Evolutionary conservation across 2,329 filamentous ascomycete species (phyloP), one percentile per base, ranked within the genome.

Genomic region (Epichloe scottii): DNA sequence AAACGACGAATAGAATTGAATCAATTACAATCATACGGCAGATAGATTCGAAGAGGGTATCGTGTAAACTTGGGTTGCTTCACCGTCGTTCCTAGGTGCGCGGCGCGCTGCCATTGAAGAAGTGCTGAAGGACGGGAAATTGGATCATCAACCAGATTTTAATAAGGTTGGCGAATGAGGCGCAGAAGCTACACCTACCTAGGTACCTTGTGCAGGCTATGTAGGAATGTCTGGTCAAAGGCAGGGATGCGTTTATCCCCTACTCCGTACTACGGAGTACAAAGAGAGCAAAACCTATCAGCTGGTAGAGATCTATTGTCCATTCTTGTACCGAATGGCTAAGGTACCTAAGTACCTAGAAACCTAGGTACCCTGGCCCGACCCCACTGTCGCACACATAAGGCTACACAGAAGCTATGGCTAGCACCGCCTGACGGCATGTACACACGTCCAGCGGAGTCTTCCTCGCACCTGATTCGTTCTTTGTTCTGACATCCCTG

Each of bases 401-500:
- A 30, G 26, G 26, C 26, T 26, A 23, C 26, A 26, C 26, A 26
- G 7, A 26, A 26, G 26, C 26, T 26, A 7, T 8, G 8, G 26
- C 26, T 26, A 26, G 7, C 23, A 26, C 23, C 23, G 23, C 23
- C 23, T 6, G 23, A 23, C 23, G 23, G 23, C 23, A 23, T 23
- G 5, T 23, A 23, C 23, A 26, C 26, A 26, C 7, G 26, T 26
- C 26, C 7, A 30, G 26, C 3, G 26, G 30, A 33, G 14, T 45
- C 23, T 10, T 45, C 21, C 5, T 45, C 8, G 5, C 3, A 21
- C 14, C 23, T 43, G 47, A 42, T 49, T 49, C 39, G 47, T 23
- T 41, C 10, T 34, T 12, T 46, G 19, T 6, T 23, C 46, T 26
- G 45, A 47, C 50, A 53, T 53, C 52, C 49, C 52, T 53, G 49